Percentiles rank a stretch among this genome's conserved stretches.
Evolutionary conservation across 1,139 yeast species (phyloP).

Genomic region (Groenewaldozyma auringiensis): DNA sequence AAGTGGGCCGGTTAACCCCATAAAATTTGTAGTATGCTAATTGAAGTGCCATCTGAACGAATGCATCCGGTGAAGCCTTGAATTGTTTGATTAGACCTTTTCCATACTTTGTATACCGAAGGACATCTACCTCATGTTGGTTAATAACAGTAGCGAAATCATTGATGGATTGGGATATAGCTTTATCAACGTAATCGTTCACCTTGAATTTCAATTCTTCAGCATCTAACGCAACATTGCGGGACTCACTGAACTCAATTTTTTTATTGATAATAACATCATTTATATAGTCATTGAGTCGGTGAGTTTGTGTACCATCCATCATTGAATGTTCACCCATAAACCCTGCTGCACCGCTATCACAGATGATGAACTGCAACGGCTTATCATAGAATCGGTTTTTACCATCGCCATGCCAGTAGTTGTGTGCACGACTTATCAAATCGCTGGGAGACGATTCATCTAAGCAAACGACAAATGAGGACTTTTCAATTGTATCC

Average conservation of each 20-base stretch:
- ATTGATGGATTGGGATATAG: slow-evolving; percentile 49
- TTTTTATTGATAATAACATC: slow-evolving; percentile 46
- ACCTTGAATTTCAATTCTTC: slow-evolving; percentile 37
- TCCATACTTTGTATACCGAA: slow-evolving; percentile 36
- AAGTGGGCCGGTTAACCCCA: slow-evolving; percentile 81
- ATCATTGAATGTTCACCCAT: slow-evolving; percentile 94
- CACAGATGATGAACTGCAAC: slow-evolving; percentile 70
- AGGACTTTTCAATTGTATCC: slow-evolving; percentile 64
- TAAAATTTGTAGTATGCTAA: slow-evolving; percentile 75
- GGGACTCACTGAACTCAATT: slow-evolving; percentile 30
- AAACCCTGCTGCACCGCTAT: slow-evolving; percentile 86
- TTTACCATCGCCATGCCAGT: slow-evolving; percentile 93
- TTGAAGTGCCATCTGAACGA: slow-evolving; percentile 70
- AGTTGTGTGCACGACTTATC: slow-evolving; percentile 77
- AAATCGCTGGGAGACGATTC: slow-evolving; percentile 64
- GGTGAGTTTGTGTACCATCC: slow-evolving; percentile 97
- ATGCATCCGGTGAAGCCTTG: slow-evolving; percentile 75
- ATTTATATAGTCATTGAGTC: slow-evolving; percentile 71
- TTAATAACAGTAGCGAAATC: slow-evolving; percentile 44
- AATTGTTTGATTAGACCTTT: slow-evolving; percentile 67
- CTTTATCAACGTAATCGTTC: slow-evolving; percentile 42
- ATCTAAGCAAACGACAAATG: slow-evolving; percentile 79
- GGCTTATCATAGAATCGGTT: slow-evolving; percentile 94
- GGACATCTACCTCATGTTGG: slow-evolving; percentile 38
- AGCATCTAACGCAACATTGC: slow-evolving; percentile 26